Conservation (phyloP, 305 asterid species). For the Fraxinus ornus region DNA sequence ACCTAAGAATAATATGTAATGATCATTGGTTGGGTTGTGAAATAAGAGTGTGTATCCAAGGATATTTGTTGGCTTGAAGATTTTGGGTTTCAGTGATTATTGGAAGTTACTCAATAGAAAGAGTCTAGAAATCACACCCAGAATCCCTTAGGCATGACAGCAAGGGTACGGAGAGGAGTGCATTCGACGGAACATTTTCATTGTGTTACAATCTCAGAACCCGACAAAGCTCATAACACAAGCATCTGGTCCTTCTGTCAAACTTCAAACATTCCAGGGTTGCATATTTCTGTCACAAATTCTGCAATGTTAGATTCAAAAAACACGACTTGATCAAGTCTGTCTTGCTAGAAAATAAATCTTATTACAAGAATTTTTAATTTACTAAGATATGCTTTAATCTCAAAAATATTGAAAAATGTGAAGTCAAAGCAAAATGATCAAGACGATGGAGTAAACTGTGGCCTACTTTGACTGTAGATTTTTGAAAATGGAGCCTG, state of each 20-base stretch:
- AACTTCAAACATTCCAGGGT: background rate
- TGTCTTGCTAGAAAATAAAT: background rate
- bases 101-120: background rate
- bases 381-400: background rate
- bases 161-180: background rate
- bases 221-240: background rate
- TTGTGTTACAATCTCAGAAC: background rate
- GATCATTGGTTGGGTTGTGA: background rate
- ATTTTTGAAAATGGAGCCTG: background rate
- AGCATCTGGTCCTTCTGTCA: background rate
- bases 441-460: background rate
- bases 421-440: background rate
- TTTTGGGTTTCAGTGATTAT: background rate
- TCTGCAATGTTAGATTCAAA: background rate
- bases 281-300: background rate
- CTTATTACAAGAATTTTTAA: background rate
- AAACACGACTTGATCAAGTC: background rate
- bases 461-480: background rate
- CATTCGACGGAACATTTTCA: background rate
- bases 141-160: background rate
- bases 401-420: background rate
- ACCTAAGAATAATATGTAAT: background rate
- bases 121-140: background rate
- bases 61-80: background rate
- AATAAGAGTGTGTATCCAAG: background rate